A percentile compares a stretch with the other conserved stretches of the same genome.
Evolutionary conservation across 306 rosid species (phyloP).

Genomic region (Malus orientalis): DNA sequence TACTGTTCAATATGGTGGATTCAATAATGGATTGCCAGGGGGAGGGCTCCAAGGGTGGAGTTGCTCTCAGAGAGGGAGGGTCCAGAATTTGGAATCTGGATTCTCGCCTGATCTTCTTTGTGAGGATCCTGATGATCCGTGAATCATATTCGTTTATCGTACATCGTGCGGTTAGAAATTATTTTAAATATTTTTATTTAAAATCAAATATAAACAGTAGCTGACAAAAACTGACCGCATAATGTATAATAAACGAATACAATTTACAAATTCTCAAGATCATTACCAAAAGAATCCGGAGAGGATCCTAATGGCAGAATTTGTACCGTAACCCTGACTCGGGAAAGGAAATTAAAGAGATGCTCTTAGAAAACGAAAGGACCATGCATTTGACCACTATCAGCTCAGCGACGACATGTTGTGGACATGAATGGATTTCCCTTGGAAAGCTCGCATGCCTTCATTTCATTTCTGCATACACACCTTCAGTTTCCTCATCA

Average conservation of each 20-base stretch:
- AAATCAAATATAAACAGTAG: no score
- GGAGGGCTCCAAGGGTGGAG: no score
- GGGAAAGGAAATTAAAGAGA: constrained; percentile 18
- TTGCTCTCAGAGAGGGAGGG: background rate
- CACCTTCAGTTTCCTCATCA: constrained; percentile 33
- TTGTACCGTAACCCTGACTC: constrained; percentile 7
- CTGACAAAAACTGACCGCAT: accelerated
- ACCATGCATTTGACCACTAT: constrained; percentile 31
- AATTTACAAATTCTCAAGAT: no score
- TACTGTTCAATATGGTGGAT: no score
- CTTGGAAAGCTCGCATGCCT: background rate
- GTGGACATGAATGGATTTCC: constrained; percentile 31
- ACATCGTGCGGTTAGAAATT: no score
- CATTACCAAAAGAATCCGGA: accelerated
- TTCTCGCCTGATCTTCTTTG: no score
- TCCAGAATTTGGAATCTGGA: background rate
- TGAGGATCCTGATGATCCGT: accelerated
- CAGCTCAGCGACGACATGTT: constrained; percentile 33
- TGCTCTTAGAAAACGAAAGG: constrained; percentile 37
- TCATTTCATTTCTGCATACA: background rate
- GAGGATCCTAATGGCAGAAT: background rate
- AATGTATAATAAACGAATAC: accelerated
- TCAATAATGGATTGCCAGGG: no score
- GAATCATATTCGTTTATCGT: no score
- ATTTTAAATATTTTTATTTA: no score